phyloP scores from a whole-genome alignment of 306 rosid species.

The Cucumis hystrix region DNA sequence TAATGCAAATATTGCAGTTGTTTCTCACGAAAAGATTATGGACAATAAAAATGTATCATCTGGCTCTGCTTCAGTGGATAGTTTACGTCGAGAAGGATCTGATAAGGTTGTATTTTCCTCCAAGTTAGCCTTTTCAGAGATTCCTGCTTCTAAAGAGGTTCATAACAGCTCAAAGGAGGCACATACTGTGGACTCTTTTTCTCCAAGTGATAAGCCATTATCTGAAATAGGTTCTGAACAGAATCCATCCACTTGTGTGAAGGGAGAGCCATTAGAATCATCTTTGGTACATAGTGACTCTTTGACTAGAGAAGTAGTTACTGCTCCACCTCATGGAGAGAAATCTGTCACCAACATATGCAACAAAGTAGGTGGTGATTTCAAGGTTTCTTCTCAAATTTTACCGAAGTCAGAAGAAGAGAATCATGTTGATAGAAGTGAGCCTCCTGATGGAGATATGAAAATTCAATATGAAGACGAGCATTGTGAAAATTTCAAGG shows the following conservation, averaged over 20 bases:
- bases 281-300: slow-evolving; percentile 7
- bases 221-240: slow-evolving; percentile 9
- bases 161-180: slow-evolving; percentile 24
- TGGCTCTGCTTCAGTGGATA: slow-evolving; percentile 46
- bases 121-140: slow-evolving; percentile 25
- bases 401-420: slow-evolving; percentile 35
- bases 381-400: slow-evolving; percentile 15
- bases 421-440: slow-evolving; percentile 20
- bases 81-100: slow-evolving; percentile 30
- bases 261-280: slow-evolving; percentile 16
- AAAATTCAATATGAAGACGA: slow-evolving; percentile 21
- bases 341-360: slow-evolving; percentile 17
- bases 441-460: slow-evolving; percentile 21
- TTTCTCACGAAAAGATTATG: slow-evolving; percentile 24
- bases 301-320: slow-evolving; percentile 14
- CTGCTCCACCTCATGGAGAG: slow-evolving; percentile 21
- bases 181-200: slow-evolving; percentile 12
- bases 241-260: slow-evolving; percentile 5
- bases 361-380: slow-evolving; percentile 16
- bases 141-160: slow-evolving; percentile 26
- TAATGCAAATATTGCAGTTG: slow-evolving; percentile 22
- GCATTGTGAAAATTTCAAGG: slow-evolving; percentile 27
- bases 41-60: slow-evolving; percentile 14
- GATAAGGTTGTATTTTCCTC: slow-evolving; percentile 23
- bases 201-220: slow-evolving; percentile 1